A percentile compares a stretch with the other conserved stretches of the same genome.
Evolutionary conservation across 768 basidiomycete species (phyloP).

Genomic region (Daedaleopsis sinensis): DNA sequence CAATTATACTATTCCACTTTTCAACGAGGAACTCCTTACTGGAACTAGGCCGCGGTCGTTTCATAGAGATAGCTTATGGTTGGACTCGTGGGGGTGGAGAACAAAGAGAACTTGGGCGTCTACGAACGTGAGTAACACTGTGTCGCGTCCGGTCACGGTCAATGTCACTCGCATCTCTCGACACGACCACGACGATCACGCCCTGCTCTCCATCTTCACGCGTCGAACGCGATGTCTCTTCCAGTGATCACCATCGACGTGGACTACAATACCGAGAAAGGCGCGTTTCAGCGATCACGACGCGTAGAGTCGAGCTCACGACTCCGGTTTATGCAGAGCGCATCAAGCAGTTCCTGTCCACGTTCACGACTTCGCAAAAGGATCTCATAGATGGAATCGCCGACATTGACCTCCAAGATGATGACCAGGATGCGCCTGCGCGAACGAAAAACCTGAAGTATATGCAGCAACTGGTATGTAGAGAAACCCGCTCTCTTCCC

Average conservation of each 20-base stretch:
- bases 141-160: slow-evolving; percentile 21
- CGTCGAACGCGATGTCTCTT: slow-evolving; percentile 60
- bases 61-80: too few relatives aligned
- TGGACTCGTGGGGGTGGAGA: neutral
- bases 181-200: slow-evolving; percentile 18
- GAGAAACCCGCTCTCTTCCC: neutral
- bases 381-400: slow-evolving; percentile 71
- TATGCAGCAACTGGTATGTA: slow-evolving; percentile 77
- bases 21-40: too few relatives aligned
- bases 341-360: slow-evolving; percentile 72
- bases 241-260: slow-evolving; percentile 61
- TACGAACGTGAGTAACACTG: slow-evolving; percentile 5
- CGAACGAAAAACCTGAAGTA: slow-evolving; percentile 66
- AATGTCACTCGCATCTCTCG: neutral
- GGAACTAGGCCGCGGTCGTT: too few relatives aligned
- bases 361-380: slow-evolving; percentile 63
- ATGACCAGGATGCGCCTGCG: slow-evolving; percentile 36
- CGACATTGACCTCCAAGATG: slow-evolving; percentile 67
- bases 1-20: too few relatives aligned
- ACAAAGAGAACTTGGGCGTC: neutral
- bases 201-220: slow-evolving; percentile 18
- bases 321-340: slow-evolving; percentile 45
- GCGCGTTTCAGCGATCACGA: slow-evolving; percentile 36
- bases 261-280: slow-evolving; percentile 74
- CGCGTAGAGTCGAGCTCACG: neutral